phyloP scores from a whole-genome alignment of 2,329 filamentous ascomycete genomes.

The Alternaria sp. region DNA sequence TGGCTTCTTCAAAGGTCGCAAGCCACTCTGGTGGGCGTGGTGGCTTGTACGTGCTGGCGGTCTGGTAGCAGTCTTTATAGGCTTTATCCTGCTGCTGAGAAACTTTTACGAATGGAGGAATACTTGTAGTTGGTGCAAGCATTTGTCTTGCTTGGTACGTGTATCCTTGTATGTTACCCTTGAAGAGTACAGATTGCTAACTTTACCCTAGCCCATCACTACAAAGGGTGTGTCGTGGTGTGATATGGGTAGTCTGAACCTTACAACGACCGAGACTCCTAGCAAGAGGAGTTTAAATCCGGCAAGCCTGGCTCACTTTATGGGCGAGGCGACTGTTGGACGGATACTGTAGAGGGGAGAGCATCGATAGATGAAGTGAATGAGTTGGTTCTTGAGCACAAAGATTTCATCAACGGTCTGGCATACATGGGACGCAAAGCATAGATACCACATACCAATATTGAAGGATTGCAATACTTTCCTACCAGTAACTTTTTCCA shows the following conservation, averaged over 20 bases:
- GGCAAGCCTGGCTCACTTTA: conserved; percentile 3
- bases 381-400: not conserved
- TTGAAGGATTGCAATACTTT: not conserved
- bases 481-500: not conserved
- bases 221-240: conserved; percentile 48
- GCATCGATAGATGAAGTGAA: not conserved
- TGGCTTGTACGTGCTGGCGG: conserved; percentile 85
- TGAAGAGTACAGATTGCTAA: conserved; percentile 9
- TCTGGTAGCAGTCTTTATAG: conserved; percentile 80
- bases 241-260: conserved; percentile 42
- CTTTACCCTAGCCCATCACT: conserved; percentile 26
- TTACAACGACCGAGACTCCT: conserved; percentile 23
- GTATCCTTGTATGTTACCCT: not conserved
- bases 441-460: conserved; percentile 5
- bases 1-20: conserved; percentile 90
- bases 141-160: conserved; percentile 90
- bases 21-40: conserved; percentile 97
- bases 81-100: conserved; percentile 85
- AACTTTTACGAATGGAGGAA: conserved; percentile 87
- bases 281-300: conserved; percentile 15
- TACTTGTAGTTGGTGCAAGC: conserved; percentile 92
- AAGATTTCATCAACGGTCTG: not conserved
- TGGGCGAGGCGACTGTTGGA: conserved; percentile 7
- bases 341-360: not conserved
- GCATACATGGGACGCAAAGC: not conserved